These are phyloP conservation scores for Wickerhamomyces bisporus DNA, from an alignment of 805 yeast species.

Conservation along the genomic window DNA sequence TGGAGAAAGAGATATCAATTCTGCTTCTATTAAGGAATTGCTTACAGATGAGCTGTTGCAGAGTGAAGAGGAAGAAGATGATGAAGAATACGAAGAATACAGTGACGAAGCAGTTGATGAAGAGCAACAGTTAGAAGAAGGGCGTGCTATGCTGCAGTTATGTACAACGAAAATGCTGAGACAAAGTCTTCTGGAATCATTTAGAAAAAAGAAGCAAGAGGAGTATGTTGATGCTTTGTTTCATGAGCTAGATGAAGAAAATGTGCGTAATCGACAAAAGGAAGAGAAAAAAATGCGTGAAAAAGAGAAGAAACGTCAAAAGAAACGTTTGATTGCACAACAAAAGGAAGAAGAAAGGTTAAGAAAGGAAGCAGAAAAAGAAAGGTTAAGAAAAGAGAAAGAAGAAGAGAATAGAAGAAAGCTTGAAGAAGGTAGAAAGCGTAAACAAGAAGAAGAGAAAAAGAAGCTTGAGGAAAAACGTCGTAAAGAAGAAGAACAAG, in stretches of 20 bases:
- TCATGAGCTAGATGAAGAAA: slow-evolving; percentile 68
- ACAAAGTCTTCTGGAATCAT: slow-evolving; percentile 67
- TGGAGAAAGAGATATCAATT: not conserved
- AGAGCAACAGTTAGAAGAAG: slow-evolving; percentile 67
- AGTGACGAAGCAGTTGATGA: slow-evolving; percentile 41
- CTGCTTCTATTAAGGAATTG: not conserved
- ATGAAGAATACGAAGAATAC: slow-evolving; percentile 26
- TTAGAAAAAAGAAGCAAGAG: slow-evolving; percentile 74
- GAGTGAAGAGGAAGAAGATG: slow-evolving; percentile 6
- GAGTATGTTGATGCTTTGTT: slow-evolving; percentile 59
- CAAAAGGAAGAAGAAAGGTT: slow-evolving; percentile 50
- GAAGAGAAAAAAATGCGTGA: slow-evolving; percentile 53
- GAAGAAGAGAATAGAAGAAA: slow-evolving; percentile 35
- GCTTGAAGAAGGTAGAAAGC: slow-evolving; percentile 36
- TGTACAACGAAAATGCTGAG: slow-evolving; percentile 77
- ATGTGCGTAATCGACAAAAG: slow-evolving; percentile 54
- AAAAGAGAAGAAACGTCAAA: slow-evolving; percentile 67
- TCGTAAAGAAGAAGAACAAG: slow-evolving; percentile 33
- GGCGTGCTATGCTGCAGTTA: slow-evolving; percentile 72
- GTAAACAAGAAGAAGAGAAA: slow-evolving; percentile 33
- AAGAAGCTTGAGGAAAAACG: slow-evolving; percentile 36
- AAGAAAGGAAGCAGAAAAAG: slow-evolving; percentile 37
- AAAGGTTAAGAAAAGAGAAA: slow-evolving; percentile 32
- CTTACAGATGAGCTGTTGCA: not conserved
- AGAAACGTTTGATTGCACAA: slow-evolving; percentile 54